A percentile compares a stretch with the other conserved stretches of the same genome.
phyloP scores from a whole-genome alignment of 2,329 filamentous ascomycete species.

The Sordariomycetes sp. region DNA sequence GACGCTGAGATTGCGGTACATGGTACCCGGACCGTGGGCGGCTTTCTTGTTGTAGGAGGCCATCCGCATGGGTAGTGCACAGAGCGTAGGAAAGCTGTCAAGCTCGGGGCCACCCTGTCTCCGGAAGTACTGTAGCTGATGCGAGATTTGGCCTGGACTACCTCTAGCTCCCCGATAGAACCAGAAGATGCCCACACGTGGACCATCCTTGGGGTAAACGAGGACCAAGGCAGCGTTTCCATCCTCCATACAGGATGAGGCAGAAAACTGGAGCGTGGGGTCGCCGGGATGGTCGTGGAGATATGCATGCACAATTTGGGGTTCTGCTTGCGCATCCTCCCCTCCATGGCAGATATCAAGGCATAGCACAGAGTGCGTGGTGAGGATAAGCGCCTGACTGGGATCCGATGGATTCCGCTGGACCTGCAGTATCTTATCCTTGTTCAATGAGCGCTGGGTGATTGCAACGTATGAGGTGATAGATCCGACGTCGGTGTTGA shows the following conservation, averaged over 20 bases:
- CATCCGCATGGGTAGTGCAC: constrained; percentile 17
- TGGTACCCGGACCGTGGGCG: constrained; percentile 12
- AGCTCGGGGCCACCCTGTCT: constrained; percentile 5
- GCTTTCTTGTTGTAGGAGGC: constrained; percentile 2
- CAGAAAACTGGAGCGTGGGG: background rate
- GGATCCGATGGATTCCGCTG: constrained; percentile 3
- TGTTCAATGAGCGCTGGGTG: background rate
- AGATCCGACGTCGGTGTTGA: constrained; percentile 1
- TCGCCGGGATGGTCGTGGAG: background rate
- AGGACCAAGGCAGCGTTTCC: background rate
- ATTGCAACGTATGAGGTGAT: constrained; percentile 1
- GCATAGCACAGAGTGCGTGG: constrained; percentile 6
- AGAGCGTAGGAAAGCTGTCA: constrained; percentile 14
- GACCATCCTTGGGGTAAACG: background rate
- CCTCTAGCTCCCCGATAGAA: background rate
- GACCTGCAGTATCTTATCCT: constrained; percentile 6
- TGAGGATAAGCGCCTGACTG: constrained; percentile 7
- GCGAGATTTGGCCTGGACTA: background rate
- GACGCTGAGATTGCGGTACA: constrained; percentile 20
- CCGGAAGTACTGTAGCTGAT: constrained; percentile 10
- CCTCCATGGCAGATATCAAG: constrained; percentile 1
- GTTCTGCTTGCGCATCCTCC: background rate
- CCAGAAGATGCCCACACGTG: constrained; percentile 1
- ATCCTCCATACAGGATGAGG: background rate
- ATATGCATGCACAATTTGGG: background rate